Percentiles rank a stretch among this genome's conserved stretches.
These are phyloP conservation scores for Dianthus caryophyllus DNA, from an alignment of 148 eudicot species.

Conservation along the genomic window DNA sequence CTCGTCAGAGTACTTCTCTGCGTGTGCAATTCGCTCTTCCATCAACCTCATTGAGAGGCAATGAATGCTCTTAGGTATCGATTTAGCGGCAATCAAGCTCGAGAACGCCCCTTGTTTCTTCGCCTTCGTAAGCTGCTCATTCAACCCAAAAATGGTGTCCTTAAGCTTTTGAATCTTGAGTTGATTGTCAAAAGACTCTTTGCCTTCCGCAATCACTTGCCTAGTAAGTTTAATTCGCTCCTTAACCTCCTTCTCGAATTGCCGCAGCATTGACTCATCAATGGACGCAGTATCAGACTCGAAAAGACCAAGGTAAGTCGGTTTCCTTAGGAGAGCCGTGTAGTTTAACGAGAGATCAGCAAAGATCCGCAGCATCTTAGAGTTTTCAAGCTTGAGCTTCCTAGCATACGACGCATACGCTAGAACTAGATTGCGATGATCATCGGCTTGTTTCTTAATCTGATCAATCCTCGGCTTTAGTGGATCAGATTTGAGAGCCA, in stretches of 20 bases:
- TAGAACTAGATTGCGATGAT: slow-evolving; percentile 41
- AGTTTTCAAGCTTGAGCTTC: slow-evolving; percentile 55
- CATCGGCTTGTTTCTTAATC: slow-evolving; percentile 52
- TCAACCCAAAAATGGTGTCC: slow-evolving; percentile 68
- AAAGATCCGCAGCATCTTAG: slow-evolving; percentile 47
- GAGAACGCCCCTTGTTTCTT: slow-evolving; percentile 97
- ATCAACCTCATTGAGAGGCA: slow-evolving; percentile 84
- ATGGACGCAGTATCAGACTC: slow-evolving; percentile 53
- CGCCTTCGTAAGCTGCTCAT: slow-evolving; percentile 79
- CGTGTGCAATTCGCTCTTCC: slow-evolving; percentile 80
- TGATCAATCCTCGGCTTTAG: slow-evolving; percentile 53
- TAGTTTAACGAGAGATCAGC: slow-evolving; percentile 57
- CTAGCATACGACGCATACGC: slow-evolving; percentile 57
- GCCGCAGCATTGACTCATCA: slow-evolving; percentile 54
- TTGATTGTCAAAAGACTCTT: slow-evolving; percentile 89
- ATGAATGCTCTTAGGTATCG: slow-evolving; percentile 89
- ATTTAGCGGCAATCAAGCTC: slow-evolving; percentile 92
- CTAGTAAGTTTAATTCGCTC: slow-evolving; percentile 77
- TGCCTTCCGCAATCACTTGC: slow-evolving; percentile 78
- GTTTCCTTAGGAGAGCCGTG: slow-evolving; percentile 38
- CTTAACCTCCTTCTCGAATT: slow-evolving; percentile 90
- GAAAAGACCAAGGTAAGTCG: slow-evolving; percentile 36
- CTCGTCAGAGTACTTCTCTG: slow-evolving; percentile 71
- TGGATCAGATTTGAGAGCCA: slow-evolving; percentile 52
- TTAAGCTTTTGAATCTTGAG: slow-evolving; percentile 92